phyloP scores from a whole-genome alignment of 2,329 filamentous ascomycete species.

The Verticillium longisporum region DNA sequence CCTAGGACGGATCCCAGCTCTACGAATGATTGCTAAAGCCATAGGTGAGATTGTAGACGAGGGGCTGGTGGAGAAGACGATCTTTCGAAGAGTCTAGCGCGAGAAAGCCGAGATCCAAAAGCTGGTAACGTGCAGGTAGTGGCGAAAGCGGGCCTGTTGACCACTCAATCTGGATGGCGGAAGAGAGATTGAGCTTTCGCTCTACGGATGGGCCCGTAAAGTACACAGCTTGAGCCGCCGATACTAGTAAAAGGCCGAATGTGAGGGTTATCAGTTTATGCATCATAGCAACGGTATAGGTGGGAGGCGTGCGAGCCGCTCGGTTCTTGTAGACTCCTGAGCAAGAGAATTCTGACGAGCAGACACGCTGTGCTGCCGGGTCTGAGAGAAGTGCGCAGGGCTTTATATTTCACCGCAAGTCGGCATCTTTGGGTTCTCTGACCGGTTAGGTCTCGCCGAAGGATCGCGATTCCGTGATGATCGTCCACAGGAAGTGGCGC shows the following conservation, averaged over 20 bases:
- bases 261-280: not conserved
- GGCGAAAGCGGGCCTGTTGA: not conserved
- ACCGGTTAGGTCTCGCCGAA: no score
- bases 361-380: no score
- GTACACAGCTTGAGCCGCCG: not conserved
- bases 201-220: not conserved
- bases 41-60: not conserved
- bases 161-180: not conserved
- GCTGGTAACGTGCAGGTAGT: not conserved
- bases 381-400: no score
- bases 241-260: not conserved
- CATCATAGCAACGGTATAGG: not conserved
- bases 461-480: no score
- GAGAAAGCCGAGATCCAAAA: not conserved
- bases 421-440: no score
- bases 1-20: not conserved
- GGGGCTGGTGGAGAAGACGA: not conserved
- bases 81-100: not conserved
- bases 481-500: no score
- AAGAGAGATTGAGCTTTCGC: not conserved
- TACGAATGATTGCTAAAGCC: not conserved
- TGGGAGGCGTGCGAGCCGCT: not conserved
- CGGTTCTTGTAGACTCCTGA: not conserved
- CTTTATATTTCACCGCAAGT: no score
- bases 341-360: no score